These are phyloP conservation scores for Dicorynia guianensis DNA, from an alignment of 306 rosid species.

Conservation along the genomic window DNA sequence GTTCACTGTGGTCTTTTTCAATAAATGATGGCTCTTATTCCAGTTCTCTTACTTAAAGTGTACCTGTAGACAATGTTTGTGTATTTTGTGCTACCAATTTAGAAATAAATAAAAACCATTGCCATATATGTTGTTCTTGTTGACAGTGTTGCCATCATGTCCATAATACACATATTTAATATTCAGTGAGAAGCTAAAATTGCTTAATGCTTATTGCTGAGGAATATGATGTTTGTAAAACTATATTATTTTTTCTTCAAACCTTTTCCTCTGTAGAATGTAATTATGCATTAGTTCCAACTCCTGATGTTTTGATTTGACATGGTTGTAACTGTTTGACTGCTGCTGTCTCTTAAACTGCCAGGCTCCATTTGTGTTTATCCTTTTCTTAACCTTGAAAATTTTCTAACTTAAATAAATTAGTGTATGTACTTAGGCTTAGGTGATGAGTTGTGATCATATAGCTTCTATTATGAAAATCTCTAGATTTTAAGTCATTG, in stretches of 20 bases:
- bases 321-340: conserved; percentile 13
- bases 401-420: conserved; percentile 3
- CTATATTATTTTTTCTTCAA: background rate
- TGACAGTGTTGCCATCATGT: too few species aligned
- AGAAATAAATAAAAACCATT: too few species aligned
- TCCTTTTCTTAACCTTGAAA: conserved; percentile 23
- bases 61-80: background rate
- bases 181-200: background rate
- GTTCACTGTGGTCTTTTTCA: background rate
- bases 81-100: too few species aligned
- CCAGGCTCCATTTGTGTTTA: background rate
- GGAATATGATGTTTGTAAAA: background rate
- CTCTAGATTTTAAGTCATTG: background rate
- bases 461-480: background rate
- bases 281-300: conserved; percentile 23
- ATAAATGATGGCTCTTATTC: background rate
- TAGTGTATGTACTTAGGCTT: background rate
- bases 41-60: background rate
- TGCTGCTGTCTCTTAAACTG: conserved; percentile 9
- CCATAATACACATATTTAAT: background rate
- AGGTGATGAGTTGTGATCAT: background rate
- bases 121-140: background rate
- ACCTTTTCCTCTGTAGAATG: background rate
- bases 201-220: background rate
- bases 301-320: conserved; percentile 7